Evolutionary conservation across 2,329 filamentous ascomycete genomes (phyloP).

Genomic region (Elsinoe necatrix): DNA sequence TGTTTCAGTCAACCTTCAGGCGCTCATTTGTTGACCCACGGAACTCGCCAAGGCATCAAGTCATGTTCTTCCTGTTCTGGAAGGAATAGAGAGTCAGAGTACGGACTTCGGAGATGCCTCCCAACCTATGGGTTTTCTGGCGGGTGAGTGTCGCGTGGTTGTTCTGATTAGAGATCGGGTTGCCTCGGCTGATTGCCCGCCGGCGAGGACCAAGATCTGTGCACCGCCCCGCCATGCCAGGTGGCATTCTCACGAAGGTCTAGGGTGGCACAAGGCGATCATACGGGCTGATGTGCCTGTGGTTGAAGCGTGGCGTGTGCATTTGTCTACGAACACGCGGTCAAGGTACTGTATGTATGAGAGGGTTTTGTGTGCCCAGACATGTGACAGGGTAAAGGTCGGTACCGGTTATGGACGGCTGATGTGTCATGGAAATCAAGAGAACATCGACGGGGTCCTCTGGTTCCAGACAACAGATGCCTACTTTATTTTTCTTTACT

Average conservation of each 20-base stretch:
- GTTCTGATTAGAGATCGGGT: background rate
- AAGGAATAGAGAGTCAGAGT: background rate
- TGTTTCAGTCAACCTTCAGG: background rate
- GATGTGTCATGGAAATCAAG: conserved; percentile 6
- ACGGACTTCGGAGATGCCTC: conserved; percentile 2
- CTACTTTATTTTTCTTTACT: background rate
- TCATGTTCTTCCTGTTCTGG: conserved; percentile 6
- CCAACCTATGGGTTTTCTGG: background rate
- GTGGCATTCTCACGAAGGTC: background rate
- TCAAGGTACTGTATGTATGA: background rate
- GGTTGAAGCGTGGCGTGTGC: background rate
- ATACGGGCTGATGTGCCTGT: background rate
- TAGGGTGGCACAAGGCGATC: background rate
- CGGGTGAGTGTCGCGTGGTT: conserved; percentile 12
- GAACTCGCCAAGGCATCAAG: background rate
- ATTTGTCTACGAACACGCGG: background rate
- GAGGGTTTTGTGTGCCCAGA: background rate
- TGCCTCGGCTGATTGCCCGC: background rate
- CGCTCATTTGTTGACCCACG: background rate
- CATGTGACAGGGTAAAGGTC: background rate
- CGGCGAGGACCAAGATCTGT: background rate
- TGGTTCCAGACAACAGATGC: background rate
- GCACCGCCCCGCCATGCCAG: conserved; percentile 1
- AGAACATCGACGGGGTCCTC: conserved; percentile 9
- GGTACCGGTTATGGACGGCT: background rate